Conservation (phyloP, 768 basidiomycete species). For the Suillus paluster region DNA sequence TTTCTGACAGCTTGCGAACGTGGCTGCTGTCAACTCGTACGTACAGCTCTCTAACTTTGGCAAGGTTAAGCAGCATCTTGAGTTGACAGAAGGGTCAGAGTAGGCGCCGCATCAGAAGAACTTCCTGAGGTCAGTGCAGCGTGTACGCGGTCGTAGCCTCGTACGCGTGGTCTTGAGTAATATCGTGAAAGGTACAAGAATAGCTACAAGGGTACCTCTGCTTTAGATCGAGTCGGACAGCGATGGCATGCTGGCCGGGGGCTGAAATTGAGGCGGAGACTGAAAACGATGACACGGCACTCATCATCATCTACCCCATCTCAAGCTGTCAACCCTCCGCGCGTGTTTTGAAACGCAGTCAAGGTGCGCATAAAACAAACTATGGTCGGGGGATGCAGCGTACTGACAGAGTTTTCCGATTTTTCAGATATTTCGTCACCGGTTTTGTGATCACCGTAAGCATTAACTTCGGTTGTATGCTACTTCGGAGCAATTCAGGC, state of each 20-base stretch:
- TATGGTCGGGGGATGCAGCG: neutral
- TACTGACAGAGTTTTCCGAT: neutral
- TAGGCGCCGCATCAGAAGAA: neutral
- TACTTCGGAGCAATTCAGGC: slow-evolving; percentile 31
- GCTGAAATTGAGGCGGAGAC: slow-evolving; percentile 12
- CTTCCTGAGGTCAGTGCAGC: neutral
- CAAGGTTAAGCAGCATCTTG: neutral
- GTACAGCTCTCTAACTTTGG: neutral
- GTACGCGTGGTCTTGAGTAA: neutral
- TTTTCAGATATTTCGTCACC: neutral
- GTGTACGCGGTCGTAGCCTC: neutral
- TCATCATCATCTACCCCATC: slow-evolving; percentile 19
- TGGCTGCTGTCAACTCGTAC: neutral
- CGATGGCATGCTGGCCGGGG: neutral
- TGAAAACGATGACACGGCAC: slow-evolving; percentile 33
- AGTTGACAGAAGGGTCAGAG: neutral
- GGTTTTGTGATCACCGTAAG: neutral
- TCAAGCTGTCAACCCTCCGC: slow-evolving; percentile 11
- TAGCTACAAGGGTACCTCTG: neutral
- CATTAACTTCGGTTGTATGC: neutral
- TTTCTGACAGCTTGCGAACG: neutral
- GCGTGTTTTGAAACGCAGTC: neutral
- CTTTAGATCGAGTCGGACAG: neutral
- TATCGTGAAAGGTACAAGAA: neutral
- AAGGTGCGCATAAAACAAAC: neutral